These are phyloP conservation scores for Pseudogymnoascus sp. DNA, from an alignment of 2,329 filamentous ascomycete species.

Conservation along the genomic window DNA sequence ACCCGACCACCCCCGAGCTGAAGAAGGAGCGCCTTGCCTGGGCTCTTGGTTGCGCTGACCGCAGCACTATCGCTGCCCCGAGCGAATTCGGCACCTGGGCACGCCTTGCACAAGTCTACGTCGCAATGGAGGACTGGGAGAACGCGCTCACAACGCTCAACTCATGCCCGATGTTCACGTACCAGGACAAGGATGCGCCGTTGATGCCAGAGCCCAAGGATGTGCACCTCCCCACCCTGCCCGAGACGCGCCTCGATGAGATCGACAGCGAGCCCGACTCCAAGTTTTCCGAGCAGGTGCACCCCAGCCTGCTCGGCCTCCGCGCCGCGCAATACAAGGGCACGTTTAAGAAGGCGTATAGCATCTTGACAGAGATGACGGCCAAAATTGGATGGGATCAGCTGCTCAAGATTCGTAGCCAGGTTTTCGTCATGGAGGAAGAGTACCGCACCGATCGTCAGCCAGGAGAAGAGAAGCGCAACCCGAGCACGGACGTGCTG, in stretches of 20 bases:
- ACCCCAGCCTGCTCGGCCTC: conserved; percentile 75
- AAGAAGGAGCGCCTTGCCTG: conserved; percentile 66
- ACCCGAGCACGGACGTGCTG: conserved; percentile 71
- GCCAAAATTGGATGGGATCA: conserved; percentile 98
- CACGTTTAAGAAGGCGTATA: conserved; percentile 92
- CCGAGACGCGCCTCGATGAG: conserved; percentile 86
- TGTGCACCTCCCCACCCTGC: conserved; percentile 75
- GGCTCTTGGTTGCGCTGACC: conserved; percentile 86
- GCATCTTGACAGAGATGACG: conserved; percentile 88
- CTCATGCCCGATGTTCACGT: conserved; percentile 99
- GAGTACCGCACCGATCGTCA: conserved; percentile 89
- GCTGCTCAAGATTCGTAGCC: conserved; percentile 84
- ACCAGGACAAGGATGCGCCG: conserved; percentile 95
- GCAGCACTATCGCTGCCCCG: conserved; percentile 87
- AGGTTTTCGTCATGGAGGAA: conserved; percentile 99
- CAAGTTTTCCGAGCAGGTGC: conserved; percentile 74
- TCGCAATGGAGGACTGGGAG: conserved; percentile 92
- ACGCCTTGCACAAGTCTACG: conserved; percentile 84
- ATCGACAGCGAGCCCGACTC: conserved; percentile 87
- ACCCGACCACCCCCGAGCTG: conserved; percentile 42
- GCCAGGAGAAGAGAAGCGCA: conserved; percentile 51
- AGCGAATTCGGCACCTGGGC: conserved; percentile 98
- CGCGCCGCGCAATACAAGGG: conserved; percentile 86
- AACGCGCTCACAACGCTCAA: conserved; percentile 90
- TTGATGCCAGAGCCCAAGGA: conserved; percentile 88